A percentile compares a stretch with the other conserved stretches of the same genome.
These are phyloP conservation scores for Ochetophila trinervis DNA, from an alignment of 306 rosid genomes.

Conservation along the genomic window DNA sequence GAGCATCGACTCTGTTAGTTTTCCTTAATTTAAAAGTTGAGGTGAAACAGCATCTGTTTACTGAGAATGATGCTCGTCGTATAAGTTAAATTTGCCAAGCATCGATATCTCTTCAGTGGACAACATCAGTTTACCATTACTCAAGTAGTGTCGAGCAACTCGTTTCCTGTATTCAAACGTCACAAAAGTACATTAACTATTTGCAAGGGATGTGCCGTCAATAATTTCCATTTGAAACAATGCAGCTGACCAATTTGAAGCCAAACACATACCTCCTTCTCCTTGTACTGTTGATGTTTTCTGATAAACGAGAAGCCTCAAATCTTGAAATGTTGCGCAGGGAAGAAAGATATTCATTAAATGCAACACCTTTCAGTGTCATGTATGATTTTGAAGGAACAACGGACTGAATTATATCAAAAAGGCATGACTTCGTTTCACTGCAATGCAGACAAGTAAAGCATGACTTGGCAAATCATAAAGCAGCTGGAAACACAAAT, in stretches of 20 bases:
- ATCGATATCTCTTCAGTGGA: conserved; percentile 61
- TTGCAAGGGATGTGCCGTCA: conserved; percentile 8
- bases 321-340: conserved; percentile 66
- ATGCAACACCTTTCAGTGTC: conserved; percentile 46
- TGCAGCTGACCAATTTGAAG: conserved; percentile 12
- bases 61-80: conserved; percentile 31
- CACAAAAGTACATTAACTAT: conserved; percentile 22
- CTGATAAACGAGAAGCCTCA: conserved; percentile 58
- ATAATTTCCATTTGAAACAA: conserved; percentile 4
- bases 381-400: conserved; percentile 52
- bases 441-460: conserved; percentile 35
- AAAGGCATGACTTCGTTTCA: conserved; percentile 39
- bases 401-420: conserved; percentile 40
- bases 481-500: not conserved
- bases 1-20: conserved; percentile 20
- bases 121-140: conserved; percentile 45
- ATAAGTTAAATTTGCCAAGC: conserved; percentile 49
- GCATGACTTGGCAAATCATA: not conserved
- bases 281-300: conserved; percentile 37
- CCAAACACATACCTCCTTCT: conserved; percentile 53
- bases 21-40: conserved; percentile 25
- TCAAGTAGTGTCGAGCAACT: conserved; percentile 65
- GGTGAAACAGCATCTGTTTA: conserved; percentile 21
- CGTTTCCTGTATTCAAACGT: conserved; percentile 48
- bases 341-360: conserved; percentile 65